Evolutionary conservation across 371 early-diverging fungal genomes (phyloP).

Genomic region (Mucor circinelloides): DNA sequence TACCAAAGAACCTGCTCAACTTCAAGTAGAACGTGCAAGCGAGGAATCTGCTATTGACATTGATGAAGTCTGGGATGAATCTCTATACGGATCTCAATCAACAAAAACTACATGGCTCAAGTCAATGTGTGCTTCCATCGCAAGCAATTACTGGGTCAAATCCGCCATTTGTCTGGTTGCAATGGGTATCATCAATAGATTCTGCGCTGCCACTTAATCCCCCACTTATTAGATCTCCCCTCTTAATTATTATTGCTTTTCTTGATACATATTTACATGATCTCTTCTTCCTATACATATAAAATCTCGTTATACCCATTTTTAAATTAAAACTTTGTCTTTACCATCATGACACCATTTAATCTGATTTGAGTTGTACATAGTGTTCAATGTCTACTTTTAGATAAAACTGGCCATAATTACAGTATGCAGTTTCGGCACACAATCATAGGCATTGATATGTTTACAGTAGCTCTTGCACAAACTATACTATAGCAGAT

Average conservation of each 20-base stretch:
- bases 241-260: not conserved
- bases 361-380: too few relatives aligned
- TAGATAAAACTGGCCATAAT: too few relatives aligned
- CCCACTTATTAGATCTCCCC: not conserved
- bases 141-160: slow-evolving; percentile 25
- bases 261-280: not conserved
- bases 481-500: too few relatives aligned
- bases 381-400: too few relatives aligned
- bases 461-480: too few relatives aligned
- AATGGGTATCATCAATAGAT: slow-evolving; percentile 27
- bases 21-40: slow-evolving; percentile 17
- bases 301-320: not conserved
- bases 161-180: slow-evolving; percentile 13
- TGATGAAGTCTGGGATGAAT: not conserved
- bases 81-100: not conserved
- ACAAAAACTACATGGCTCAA: not conserved
- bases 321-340: not conserved
- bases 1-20: slow-evolving; percentile 7
- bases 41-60: slow-evolving; percentile 18
- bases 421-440: too few relatives aligned
- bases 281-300: not conserved
- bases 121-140: not conserved
- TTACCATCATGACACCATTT: not conserved
- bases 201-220: slow-evolving; percentile 14
- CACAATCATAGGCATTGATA: too few relatives aligned